Base-by-base conservation (phyloP, 2,329 filamentous ascomycete species). In the Pleoardoris graminearum region DNA sequence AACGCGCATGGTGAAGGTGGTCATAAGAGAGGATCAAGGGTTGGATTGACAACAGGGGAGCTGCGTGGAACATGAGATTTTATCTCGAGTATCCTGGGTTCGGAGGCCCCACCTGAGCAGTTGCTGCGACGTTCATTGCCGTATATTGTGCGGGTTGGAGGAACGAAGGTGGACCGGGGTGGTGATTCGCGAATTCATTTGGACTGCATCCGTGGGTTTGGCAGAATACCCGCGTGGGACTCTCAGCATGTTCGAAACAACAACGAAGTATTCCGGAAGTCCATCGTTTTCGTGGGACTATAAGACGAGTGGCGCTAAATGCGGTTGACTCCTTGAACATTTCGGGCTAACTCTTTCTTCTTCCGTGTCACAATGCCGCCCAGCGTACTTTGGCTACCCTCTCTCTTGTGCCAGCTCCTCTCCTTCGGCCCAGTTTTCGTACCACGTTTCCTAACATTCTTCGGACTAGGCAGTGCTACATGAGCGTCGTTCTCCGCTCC, bases 401-500 rank as follows among this genome's bases (percentile, higher is more conserved):
- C 7, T 73, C 87, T 27, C 76, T 84, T 2, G 73, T 87, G 49
- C 82, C 83, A 66, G 77, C 85, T 2, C 69, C 85, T 7, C 82
- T 80, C 6, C 58, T 69, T 59, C 81, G 84, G 30, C 65, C 83
- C 14, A 83, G 83, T 0, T 83, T 86, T 2, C 69, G 87, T 46
- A 79, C 88, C 35, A 5, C 53, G 60, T 19, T 57, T 59, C 45
- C 62, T 61, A 36, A 42, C 56, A 30, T 45, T 53, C 17, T 62
- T 61, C 10, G 57, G 46, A 36, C 51, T 61, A 8, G 42, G 37
- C 2, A 52, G 45, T 22, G 59, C 38, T 1, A 49, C 39, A 2
- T 42, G 52, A 29, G 54, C 21, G 8, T 44, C 36, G 23, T 62
- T 52, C 25, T 66, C 62, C 23, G 48, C 46, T 1, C 51, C 61